Percentiles rank a stretch among this genome's conserved stretches.
Conservation (phyloP, 257 asterid species). For the Solanum chiquidenum region DNA sequence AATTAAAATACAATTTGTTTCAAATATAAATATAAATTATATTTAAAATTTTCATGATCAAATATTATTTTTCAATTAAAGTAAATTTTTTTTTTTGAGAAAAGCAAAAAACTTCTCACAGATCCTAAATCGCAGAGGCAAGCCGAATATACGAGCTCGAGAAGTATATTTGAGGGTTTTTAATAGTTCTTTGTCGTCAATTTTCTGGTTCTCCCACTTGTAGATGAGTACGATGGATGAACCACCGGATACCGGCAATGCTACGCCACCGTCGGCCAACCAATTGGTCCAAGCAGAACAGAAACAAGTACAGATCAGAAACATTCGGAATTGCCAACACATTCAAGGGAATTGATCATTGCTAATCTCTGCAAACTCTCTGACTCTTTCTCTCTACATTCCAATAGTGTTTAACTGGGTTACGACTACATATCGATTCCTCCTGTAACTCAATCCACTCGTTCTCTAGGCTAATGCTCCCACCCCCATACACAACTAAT, state of each 20-base stretch:
- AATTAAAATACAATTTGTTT: no score
- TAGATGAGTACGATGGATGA: background rate
- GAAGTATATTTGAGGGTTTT: background rate
- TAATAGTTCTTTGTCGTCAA: background rate
- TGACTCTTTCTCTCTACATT: conserved; percentile 39
- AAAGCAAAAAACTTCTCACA: background rate
- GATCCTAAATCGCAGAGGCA: background rate
- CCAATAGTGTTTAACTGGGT: conserved; percentile 43
- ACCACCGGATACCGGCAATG: background rate
- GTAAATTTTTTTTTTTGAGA: background rate
- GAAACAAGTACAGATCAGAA: background rate
- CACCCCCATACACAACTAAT: background rate
- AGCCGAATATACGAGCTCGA: no score
- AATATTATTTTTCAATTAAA: no score
- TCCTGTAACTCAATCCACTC: conserved; percentile 30
- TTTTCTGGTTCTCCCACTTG: background rate
- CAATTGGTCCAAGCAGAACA: background rate
- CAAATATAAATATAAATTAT: no score
- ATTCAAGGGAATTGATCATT: background rate
- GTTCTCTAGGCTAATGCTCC: conserved; percentile 3
- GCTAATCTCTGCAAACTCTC: conserved; percentile 31
- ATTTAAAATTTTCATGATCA: no score
- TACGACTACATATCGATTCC: conserved; percentile 37
- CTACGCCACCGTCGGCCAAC: background rate
- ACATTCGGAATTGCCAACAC: background rate